phyloP scores from a whole-genome alignment of 176 grass and related monocot species.

The Neostapfia colusana region DNA sequence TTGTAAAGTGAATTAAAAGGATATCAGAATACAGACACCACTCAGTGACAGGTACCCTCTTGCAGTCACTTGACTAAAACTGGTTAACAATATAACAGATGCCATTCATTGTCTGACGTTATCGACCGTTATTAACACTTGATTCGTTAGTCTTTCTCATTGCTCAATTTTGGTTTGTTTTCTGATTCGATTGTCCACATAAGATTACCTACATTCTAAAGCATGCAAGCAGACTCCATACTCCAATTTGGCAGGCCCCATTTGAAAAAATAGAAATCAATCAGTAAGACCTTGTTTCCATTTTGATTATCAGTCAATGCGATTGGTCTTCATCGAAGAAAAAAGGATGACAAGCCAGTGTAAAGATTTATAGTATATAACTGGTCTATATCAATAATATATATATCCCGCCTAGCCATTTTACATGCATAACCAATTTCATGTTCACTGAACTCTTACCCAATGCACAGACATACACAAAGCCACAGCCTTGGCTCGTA shows the following conservation, averaged over 20 bases:
- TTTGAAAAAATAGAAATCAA: background rate
- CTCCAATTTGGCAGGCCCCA: background rate
- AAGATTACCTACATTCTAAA: background rate
- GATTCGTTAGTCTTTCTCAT: background rate
- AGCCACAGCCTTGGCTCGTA: conserved; percentile 95
- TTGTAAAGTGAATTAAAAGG: background rate
- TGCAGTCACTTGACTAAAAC: background rate
- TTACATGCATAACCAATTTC: background rate
- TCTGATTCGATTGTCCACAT: background rate
- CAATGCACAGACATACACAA: conserved; percentile 97
- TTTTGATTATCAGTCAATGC: background rate
- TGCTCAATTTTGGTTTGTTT: background rate
- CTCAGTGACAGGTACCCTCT: background rate
- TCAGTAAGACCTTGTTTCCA: background rate
- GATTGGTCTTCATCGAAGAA: background rate
- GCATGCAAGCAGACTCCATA: background rate
- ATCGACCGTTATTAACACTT: background rate
- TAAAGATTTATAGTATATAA: background rate
- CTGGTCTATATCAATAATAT: conserved; percentile 2
- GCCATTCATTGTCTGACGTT: background rate
- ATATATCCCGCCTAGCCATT: no score
- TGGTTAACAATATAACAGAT: background rate
- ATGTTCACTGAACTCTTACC: conserved; percentile 51
- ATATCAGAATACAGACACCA: background rate
- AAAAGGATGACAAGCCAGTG: background rate